Base-by-base conservation (phyloP, 2,329 filamentous ascomycete genomes). In the Biscogniauxia sp. region DNA sequence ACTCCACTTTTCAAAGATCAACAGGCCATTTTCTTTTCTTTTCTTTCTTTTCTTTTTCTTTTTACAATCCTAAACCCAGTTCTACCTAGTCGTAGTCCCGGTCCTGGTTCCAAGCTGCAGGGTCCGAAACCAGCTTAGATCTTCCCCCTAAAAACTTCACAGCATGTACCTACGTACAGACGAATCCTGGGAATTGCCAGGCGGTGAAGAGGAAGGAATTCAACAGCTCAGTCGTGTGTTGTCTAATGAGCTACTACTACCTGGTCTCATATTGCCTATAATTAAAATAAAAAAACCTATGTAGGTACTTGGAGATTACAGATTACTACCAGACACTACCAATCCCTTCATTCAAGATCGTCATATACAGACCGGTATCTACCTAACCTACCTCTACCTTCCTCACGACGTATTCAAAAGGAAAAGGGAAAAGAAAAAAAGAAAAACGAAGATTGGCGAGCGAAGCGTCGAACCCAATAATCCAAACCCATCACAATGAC, bases 191-290 rank as follows among this genome's bases (percentile, higher is more conserved):
- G 56, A 54, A 63, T 49, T 62, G 59, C 59, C 61, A 65, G 61
- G 64, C 64, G 64, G 64, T 65, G 61, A 63, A 61, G 23, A 32
- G 28, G 28, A 7, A 52, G 41, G 41, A 28, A 4, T 23, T 23
- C 32, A 37, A 15, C 32, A 37, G 3, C 32, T 37, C 32, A 37
- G 9, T 37, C 32, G 32, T 37, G 23, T 23, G 23, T 23, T 23
- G 23, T 23, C 28, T 32, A 32, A 32, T 32, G 9, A 32, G 28
- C 28, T 32, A 7, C 28, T 32, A 32, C 28, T 32, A 32, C 28
- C 28, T 32, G 11, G 11, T 32, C 26, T 28, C 26, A 28, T 32
- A 32, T 32, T 13, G 28, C 28, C 28, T 32, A 19, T 50, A n/a
- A 50, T 50, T 20, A 50, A 50, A n/a, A n/a, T n/a, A n/a, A n/a